A percentile compares a stretch with the other conserved stretches of the same genome.
These are phyloP conservation scores for Aureobasidium sp. DNA, from an alignment of 2,329 filamentous ascomycete genomes.

Conservation along the genomic window DNA sequence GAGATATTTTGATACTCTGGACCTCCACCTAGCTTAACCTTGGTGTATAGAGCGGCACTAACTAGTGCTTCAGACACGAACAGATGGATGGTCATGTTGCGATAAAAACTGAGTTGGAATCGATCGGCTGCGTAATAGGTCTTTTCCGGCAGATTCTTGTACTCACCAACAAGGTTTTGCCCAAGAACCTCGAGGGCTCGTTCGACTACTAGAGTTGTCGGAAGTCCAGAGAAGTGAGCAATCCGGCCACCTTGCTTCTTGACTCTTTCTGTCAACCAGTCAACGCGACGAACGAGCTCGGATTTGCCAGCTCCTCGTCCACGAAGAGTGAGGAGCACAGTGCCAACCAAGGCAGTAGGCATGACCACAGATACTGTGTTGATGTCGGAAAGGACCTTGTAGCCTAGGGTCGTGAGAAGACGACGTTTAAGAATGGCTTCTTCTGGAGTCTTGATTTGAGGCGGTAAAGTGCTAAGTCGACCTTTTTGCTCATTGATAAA, in stretches of 20 bases:
- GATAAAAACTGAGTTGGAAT: constrained; percentile 96
- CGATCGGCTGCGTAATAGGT: constrained; percentile 90
- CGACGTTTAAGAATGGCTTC: constrained; percentile 52
- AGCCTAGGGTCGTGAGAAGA: constrained; percentile 78
- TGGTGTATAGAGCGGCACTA: constrained; percentile 81
- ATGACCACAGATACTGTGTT: constrained; percentile 96
- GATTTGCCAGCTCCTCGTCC: constrained; percentile 84
- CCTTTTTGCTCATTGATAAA: constrained; percentile 74
- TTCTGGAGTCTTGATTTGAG: constrained; percentile 32
- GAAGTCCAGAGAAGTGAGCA: constrained; percentile 79
- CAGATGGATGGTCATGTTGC: constrained; percentile 98
- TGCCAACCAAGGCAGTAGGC: constrained; percentile 94
- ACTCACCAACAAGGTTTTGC: constrained; percentile 73
- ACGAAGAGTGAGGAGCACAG: constrained; percentile 80
- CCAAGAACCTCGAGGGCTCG: constrained; percentile 87
- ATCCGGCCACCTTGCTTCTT: constrained; percentile 82
- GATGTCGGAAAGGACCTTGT: constrained; percentile 87
- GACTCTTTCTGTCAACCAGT: constrained; percentile 81
- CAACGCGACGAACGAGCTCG: constrained; percentile 77
- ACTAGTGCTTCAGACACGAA: constrained; percentile 93
- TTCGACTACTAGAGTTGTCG: constrained; percentile 75
- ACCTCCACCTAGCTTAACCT: constrained; percentile 84
- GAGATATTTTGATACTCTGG: constrained; percentile 71
- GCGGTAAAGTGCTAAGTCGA: constrained; percentile 39
- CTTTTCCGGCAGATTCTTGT: constrained; percentile 75